Base-by-base conservation (phyloP, 495 filamentous ascomycete species). In the Daldinia bambusicola region DNA sequence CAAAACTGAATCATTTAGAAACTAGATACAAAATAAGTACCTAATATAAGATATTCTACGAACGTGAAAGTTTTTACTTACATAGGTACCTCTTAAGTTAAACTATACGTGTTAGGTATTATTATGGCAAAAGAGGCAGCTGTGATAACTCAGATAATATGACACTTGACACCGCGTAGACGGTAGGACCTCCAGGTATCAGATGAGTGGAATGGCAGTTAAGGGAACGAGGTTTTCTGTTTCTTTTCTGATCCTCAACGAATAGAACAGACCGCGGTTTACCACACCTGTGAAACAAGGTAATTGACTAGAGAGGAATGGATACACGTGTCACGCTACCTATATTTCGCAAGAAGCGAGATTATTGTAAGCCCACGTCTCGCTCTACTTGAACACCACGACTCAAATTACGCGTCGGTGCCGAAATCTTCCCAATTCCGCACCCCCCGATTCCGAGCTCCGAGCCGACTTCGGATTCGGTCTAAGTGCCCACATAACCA, bases 401-500 rank as follows among this genome's bases (percentile, higher is more conserved):
- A 57, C 16, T 57, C 16, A 55, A 16, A 55, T 41, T 38, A 36
- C 32, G 32, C 32, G 55, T 52, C 36, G 13, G 9, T 26, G 30
- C 62, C 38, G 56, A 66, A n/a, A 69, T 50, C n/a, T 69, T 26
- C 26, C 64, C 56, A 57, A 57, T 30, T 68, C 61, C 55, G 50
- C 37, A 10, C 10, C 38, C 1, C 38, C 65, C 70, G 61, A 69
- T n/a, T 36, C 70, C 70, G 70, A 68, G 64, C 61, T 62, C 70
- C 70, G 65, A 73, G 66, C 65, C 70, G 70, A 73, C 63, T 50
- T 68, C 66, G 70, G 70, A 66, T 51, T 73, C 70, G 70, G 70
- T 14, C 26, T 45, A 26, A 40, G 43, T 34, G 18, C 8, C 26
- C 30, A 43, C 48, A 16, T 22, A 61, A 32, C 63, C n/a, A 55